These are phyloP conservation scores for Neurospora tetrasperma DNA, from an alignment of 495 filamentous ascomycete genomes.

Conservation along the genomic window DNA sequence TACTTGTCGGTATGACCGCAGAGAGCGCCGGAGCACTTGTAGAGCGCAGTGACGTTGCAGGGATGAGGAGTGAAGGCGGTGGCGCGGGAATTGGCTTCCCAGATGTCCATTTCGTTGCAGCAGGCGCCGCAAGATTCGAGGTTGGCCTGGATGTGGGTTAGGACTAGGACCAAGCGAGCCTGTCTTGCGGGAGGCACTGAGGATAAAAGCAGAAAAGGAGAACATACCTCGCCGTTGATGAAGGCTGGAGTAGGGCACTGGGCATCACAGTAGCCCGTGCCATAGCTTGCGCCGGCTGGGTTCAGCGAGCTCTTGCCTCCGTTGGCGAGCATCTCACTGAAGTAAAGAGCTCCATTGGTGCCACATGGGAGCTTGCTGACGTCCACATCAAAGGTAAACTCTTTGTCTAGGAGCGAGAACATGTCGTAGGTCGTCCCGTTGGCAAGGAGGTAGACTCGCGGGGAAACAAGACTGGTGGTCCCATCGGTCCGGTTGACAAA, in stretches of 20 bases:
- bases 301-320: conserved; percentile 47
- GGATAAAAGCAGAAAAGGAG: not conserved
- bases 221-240: conserved; percentile 46
- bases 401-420: conserved; percentile 46
- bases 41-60: conserved; percentile 40
- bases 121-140: conserved; percentile 41
- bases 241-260: conserved; percentile 51
- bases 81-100: conserved; percentile 52
- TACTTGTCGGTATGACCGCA: conserved; percentile 33
- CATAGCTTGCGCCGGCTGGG: conserved; percentile 52
- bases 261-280: conserved; percentile 62
- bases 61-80: conserved; percentile 48
- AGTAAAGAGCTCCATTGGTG: conserved; percentile 58
- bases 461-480: conserved; percentile 8
- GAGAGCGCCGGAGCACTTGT: conserved; percentile 40
- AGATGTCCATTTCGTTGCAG: conserved; percentile 57
- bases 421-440: conserved; percentile 47
- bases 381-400: conserved; percentile 59
- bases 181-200: no score
- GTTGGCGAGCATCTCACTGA: conserved; percentile 50
- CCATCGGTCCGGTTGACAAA: conserved; percentile 9
- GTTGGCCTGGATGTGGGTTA: conserved; percentile 28
- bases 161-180: no score
- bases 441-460: conserved; percentile 53
- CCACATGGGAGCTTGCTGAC: conserved; percentile 51